These are phyloP conservation scores for Hanseniaspora hatyaiensis DNA, from an alignment of 805 yeast species.

Conservation along the genomic window DNA sequence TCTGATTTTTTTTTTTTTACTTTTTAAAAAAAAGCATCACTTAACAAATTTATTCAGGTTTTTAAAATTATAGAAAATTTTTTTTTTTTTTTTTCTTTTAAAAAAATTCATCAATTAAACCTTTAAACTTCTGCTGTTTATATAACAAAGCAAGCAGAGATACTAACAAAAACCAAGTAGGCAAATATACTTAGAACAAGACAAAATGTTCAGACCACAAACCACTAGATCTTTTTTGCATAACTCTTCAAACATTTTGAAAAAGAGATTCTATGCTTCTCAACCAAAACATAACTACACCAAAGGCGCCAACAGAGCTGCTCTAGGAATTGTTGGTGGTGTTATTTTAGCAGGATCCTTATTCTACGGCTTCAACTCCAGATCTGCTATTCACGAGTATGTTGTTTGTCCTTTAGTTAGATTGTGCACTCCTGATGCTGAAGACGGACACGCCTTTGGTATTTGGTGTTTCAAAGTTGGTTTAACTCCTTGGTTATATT, in stretches of 20 bases:
- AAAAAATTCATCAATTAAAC: neutral
- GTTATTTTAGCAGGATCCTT: slow-evolving; percentile 33
- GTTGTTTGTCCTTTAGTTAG: slow-evolving; percentile 68
- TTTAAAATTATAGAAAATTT: neutral
- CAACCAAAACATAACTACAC: neutral
- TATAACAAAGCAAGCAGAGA: neutral
- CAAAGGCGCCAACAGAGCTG: neutral
- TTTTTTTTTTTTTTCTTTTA: neutral
- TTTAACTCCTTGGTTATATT: slow-evolving; percentile 47
- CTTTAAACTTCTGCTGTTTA: neutral
- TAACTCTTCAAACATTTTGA: neutral
- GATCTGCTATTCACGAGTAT: slow-evolving; percentile 75
- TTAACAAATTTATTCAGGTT: neutral
- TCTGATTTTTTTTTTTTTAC: neutral
- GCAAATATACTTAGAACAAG: neutral
- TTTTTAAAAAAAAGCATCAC: neutral
- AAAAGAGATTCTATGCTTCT: neutral
- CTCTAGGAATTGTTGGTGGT: slow-evolving; percentile 23
- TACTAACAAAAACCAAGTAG: neutral
- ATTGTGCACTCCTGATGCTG: slow-evolving; percentile 57
- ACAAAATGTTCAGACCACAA: slow-evolving; percentile 3
- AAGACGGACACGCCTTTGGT: slow-evolving; percentile 70
- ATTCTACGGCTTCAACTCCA: slow-evolving; percentile 56
- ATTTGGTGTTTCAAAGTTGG: slow-evolving; percentile 59
- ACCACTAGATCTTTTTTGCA: neutral